Conservation (phyloP, 2,329 filamentous ascomycete genomes). For the Scedosporium aurantiacum region DNA sequence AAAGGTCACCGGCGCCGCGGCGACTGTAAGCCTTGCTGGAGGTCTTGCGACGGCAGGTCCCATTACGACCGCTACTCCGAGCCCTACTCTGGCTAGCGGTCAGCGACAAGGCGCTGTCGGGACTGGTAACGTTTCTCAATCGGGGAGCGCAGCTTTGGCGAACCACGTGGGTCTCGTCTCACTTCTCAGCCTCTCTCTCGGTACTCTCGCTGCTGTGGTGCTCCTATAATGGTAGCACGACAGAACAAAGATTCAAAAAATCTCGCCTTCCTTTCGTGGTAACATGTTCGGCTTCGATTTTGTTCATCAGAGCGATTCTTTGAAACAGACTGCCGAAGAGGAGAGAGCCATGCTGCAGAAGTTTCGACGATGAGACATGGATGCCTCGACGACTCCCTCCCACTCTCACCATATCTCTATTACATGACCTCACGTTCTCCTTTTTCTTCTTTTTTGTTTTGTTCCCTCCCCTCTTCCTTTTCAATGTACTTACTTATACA, state of each 20-base stretch:
- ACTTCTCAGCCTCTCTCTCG: neutral
- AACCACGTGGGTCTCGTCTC: neutral
- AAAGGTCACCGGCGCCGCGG: constrained; percentile 28
- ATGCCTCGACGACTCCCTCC: too few relatives aligned
- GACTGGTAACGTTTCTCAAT: neutral
- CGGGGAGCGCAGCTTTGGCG: neutral
- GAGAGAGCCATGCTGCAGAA: neutral
- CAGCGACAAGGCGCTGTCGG: neutral
- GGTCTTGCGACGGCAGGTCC: constrained; percentile 5
- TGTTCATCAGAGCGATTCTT: neutral
- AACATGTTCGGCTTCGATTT: neutral
- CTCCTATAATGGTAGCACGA: neutral
- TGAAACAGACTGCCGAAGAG: neutral
- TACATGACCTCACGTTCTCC: neutral
- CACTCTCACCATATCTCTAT: too few relatives aligned
- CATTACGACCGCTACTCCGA: neutral
- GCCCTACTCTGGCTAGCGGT: neutral
- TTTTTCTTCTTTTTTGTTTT: neutral
- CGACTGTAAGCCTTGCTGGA: constrained; percentile 17
- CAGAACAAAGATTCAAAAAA: neutral
- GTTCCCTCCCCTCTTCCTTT: neutral
- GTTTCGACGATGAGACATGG: too few relatives aligned
- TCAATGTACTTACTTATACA: neutral
- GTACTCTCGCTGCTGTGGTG: neutral
- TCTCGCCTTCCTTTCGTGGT: neutral